A percentile compares a stretch with the other conserved stretches of the same genome.
These are phyloP conservation scores for Hippophae rhamnoides DNA, from an alignment of 306 rosid genomes.

Conservation along the genomic window DNA sequence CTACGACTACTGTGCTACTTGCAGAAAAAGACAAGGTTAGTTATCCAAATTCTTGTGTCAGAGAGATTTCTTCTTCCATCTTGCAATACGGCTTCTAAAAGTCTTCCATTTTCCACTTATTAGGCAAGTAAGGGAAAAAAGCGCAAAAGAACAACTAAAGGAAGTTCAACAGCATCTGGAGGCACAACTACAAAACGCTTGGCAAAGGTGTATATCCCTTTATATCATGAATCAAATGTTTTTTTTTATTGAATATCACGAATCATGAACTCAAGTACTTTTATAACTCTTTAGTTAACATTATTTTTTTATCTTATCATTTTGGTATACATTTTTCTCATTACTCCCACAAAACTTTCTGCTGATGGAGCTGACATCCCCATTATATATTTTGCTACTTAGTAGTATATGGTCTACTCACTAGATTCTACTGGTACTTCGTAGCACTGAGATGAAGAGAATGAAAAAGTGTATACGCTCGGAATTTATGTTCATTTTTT, in stretches of 20 bases:
- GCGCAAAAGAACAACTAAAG: slow-evolving; percentile 55
- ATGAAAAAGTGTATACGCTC: too few species aligned
- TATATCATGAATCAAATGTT: background rate
- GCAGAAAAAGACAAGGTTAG: slow-evolving; percentile 77
- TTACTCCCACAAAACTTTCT: too few species aligned
- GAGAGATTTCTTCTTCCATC: background rate
- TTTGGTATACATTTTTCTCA: too few species aligned
- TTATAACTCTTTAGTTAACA: background rate
- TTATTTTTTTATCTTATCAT: too few species aligned
- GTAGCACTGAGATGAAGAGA: too few species aligned
- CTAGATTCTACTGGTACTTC: too few species aligned
- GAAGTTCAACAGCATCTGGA: slow-evolving; percentile 52
- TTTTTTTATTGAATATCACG: slow-evolving; percentile 12
- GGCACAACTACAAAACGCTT: slow-evolving; percentile 44
- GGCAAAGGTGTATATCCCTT: slow-evolving; percentile 38
- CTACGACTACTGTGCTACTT: slow-evolving; percentile 57
- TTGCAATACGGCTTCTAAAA: slow-evolving; percentile 7
- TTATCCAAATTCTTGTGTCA: background rate
- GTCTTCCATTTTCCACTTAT: slow-evolving; percentile 7
- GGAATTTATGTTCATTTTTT: too few species aligned
- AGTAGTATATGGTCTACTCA: too few species aligned
- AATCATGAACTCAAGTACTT: slow-evolving; percentile 11
- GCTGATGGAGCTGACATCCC: too few species aligned
- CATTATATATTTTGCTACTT: too few species aligned
- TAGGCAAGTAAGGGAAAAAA: slow-evolving; percentile 63